Evolutionary conservation across 805 yeast species (phyloP).

Genomic region (Wickerhamiella azyma): DNA sequence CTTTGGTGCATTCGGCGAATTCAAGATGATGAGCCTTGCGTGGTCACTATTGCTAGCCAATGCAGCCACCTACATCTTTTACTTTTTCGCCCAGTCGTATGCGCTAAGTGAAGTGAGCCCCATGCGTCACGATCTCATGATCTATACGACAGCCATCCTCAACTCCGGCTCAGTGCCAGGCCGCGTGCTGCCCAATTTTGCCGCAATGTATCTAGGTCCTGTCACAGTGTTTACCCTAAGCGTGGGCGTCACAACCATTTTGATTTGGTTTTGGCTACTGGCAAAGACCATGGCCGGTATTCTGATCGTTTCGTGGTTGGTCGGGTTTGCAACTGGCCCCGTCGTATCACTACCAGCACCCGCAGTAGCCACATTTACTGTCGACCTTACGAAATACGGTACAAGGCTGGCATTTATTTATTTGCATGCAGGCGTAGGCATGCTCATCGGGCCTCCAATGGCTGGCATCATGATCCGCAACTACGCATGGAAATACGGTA

Average conservation of each 20-base stretch:
- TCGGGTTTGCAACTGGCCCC: conserved; percentile 25
- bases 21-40: conserved; percentile 17
- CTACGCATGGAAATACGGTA: conserved; percentile 15
- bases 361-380: conserved; percentile 21
- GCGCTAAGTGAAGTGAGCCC: conserved; percentile 13
- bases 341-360: conserved; percentile 25
- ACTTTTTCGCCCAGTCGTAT: conserved; percentile 25
- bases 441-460: conserved; percentile 23
- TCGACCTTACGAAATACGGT: conserved; percentile 21
- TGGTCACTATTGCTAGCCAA: conserved; percentile 21
- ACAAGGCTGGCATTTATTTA: conserved; percentile 48
- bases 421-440: conserved; percentile 39
- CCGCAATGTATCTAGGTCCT: conserved; percentile 38
- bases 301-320: conserved; percentile 21
- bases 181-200: conserved; percentile 34
- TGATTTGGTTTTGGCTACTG: conserved; percentile 28
- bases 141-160: conserved; percentile 24
- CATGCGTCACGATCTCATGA: not conserved
- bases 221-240: conserved; percentile 29
- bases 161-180: conserved; percentile 35
- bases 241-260: conserved; percentile 15
- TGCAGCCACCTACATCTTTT: conserved; percentile 24
- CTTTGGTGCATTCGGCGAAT: conserved; percentile 20
- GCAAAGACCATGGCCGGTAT: conserved; percentile 23
- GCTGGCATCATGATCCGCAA: conserved; percentile 20